Evolutionary conservation across 805 yeast genomes (phyloP), one percentile per base, ranked within the genome.

Genomic region (Candida pseudofarinosa): DNA sequence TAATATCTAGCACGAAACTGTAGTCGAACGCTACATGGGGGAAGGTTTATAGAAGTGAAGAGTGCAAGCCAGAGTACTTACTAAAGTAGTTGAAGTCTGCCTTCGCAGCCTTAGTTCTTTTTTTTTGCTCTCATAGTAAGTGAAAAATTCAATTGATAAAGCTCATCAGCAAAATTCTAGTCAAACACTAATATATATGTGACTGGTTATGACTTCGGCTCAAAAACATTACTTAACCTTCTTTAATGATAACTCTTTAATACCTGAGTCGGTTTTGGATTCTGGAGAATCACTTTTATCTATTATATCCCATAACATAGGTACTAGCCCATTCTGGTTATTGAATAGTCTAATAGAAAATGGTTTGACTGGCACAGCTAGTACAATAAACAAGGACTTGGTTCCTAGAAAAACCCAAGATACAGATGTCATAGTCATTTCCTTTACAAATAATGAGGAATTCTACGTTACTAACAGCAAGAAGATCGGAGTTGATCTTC

Each of bases 281-380:
- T 46, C 49, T 54, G 51, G 40, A 7, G 3, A 33, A 5, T 45
- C 58, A 3, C 41, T 44, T 13, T 47, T 65, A 16, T 55, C 65
- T 3, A 43, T 64, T 3, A 55, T 70, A 5, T 52, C 71, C 1
- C 63, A 68, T 41, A 50, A 51, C 3, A 69, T 61, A 41, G 81
- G 84, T 0, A 81, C 85, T 0, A 71, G 78, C 19, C 80, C 90
- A 1, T 58, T 77, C 4, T 85, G 91, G 91, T 63, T 85, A 32
- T 53, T 74, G 3, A 72, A 71, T 42, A 71, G 81, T 1, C 56
- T 84, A 17, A 60, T 81, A 6, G 88, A 83, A 51, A 71, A 69
- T 30, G 61, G 69, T 19, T 47, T 79, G 13, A 52, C 62, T 14
- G 85, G 81, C 3, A 72, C 80, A 38, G 71, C 63, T 51, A 67